Evolutionary conservation across 371 early-diverging fungal genomes (phyloP).

Genomic region (Coemansia sp.): DNA sequence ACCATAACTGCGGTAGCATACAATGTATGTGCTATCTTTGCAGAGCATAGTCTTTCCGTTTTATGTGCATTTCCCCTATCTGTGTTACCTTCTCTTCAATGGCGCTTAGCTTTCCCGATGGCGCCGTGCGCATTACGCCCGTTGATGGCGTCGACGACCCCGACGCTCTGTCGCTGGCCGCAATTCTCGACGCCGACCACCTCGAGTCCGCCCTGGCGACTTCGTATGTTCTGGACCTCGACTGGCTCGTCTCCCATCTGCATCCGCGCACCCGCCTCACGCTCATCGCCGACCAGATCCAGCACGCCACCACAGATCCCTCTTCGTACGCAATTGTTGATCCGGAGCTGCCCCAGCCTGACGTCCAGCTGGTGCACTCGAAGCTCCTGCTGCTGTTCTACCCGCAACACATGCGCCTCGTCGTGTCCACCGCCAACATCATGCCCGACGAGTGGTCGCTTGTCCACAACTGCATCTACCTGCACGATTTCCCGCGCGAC

Average conservation of each 20-base stretch:
- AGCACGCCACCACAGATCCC: background rate
- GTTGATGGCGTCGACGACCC: background rate
- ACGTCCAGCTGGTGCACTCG: conserved; percentile 29
- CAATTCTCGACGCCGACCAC: conserved; percentile 5
- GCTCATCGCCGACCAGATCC: conserved; percentile 6
- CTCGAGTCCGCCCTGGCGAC: conserved; percentile 13
- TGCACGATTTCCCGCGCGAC: conserved; percentile 31
- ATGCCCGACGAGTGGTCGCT: conserved; percentile 28
- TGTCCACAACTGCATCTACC: conserved; percentile 24
- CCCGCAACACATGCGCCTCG: conserved; percentile 14
- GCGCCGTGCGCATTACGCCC: conserved; percentile 17
- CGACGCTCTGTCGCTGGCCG: conserved; percentile 4
- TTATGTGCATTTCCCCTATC: too few species aligned
- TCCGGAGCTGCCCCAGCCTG: conserved; percentile 14
- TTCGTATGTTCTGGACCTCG: conserved; percentile 10
- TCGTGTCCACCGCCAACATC: conserved; percentile 18
- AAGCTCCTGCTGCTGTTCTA: conserved; percentile 32
- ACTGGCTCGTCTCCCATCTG: conserved; percentile 23
- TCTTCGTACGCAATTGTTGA: background rate
- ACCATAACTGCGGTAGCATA: background rate
- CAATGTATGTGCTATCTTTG: too few species aligned
- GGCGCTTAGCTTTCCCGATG: conserved; percentile 1
- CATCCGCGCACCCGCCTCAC: background rate
- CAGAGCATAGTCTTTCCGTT: too few species aligned
- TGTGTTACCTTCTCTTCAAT: too few species aligned